Percentiles rank a stretch among this genome's conserved stretches.
Conservation (phyloP, 2,329 filamentous ascomycete genomes). For the Chaetomiaceae sp. region DNA sequence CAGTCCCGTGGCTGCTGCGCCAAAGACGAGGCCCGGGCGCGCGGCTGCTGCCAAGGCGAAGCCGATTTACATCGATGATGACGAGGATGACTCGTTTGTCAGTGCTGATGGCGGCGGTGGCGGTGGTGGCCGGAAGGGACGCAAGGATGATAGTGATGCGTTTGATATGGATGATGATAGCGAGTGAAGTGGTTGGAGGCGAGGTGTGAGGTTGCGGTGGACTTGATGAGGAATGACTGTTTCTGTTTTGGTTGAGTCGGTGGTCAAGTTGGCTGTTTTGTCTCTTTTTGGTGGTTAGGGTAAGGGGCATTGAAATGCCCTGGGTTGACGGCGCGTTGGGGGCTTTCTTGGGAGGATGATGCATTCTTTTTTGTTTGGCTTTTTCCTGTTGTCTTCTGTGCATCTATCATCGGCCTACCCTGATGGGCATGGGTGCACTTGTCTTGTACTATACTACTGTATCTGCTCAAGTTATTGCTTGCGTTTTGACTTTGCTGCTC, state of each 20-base stretch:
- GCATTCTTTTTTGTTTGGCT: neutral
- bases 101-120: conserved; percentile 6
- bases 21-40: conserved; percentile 37
- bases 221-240: neutral
- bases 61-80: conserved; percentile 37
- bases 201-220: neutral
- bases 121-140: neutral
- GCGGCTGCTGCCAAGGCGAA: conserved; percentile 39
- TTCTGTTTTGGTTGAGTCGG: neutral
- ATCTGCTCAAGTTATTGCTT: neutral
- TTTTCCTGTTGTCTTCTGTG: neutral
- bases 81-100: conserved; percentile 32
- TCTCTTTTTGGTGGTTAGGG: neutral
- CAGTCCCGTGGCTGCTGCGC: conserved; percentile 28
- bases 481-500: neutral
- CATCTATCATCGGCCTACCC: neutral
- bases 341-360: neutral
- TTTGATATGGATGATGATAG: conserved; percentile 38
- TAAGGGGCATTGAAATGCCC: no score
- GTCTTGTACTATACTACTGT: neutral
- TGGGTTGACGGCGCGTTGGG: neutral
- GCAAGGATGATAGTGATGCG: conserved; percentile 29
- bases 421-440: neutral
- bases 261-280: neutral
- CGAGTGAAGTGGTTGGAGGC: conserved; percentile 14